Base-by-base conservation (phyloP, 495 filamentous ascomycete species). In the Parmelia sp. region DNA sequence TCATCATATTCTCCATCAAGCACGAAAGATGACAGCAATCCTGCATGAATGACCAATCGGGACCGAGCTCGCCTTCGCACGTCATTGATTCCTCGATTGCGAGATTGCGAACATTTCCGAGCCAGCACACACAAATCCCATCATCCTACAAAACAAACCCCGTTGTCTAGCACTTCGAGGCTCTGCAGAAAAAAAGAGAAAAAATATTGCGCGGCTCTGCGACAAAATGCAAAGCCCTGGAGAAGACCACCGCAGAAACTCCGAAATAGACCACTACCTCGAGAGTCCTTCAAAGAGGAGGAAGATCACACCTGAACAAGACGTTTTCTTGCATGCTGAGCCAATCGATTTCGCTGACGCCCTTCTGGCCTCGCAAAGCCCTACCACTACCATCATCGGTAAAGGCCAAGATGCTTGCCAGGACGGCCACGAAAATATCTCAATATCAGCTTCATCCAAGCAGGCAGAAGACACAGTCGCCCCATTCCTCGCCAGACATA, bases 401-500 rank as follows among this genome's bases (percentile, higher is more conserved):
- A 23, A 44, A 5, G 57, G 33, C 27, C 49, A 45, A 27, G 55
- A 58, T 15, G 59, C 27, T 14, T 59, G 59, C n/a, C 27, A 45
- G 35, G 67, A 65, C 25, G 60, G 69, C 36, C 61, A 65, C 5
- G 57, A 45, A 31, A 71, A 65, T 21, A 69, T 69, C 15, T 57
- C 66, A 29, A 68, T 71, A 25, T 73, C 76, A 55, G 71, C 74
- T 39, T 71, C 77, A n/a, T 71, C 74, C 27, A 82, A 79, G 65
- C 74, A 83, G 21, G 82, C 77, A 15, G 78, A 73, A 45, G 73
- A 83, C 47, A 84, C 78, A 57, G 83, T 96, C 53, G 87, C 87
- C 5, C 91, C 92, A 1, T 96, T 96, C 69, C 82, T 97, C 55
- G 84, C 85, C 60, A 87, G 88, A 74, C 90, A 97, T 68, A 92